A percentile compares a stretch with the other conserved stretches of the same genome.
Evolutionary conservation across 371 early-diverging fungal species (phyloP).

Genomic region (Gilbertella persicaria): DNA sequence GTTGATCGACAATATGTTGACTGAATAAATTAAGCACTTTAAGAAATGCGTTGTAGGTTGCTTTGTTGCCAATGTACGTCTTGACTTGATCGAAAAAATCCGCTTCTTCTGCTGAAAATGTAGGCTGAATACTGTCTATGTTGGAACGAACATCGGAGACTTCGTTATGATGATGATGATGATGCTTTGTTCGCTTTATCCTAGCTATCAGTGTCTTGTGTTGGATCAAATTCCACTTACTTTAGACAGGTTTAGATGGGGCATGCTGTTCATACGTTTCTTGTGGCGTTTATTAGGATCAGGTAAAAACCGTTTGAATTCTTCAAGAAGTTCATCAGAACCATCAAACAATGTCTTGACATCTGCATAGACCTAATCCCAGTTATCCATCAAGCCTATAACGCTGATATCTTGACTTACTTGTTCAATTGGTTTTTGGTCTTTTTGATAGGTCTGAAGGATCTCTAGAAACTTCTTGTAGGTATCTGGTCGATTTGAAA

Average conservation of each 20-base stretch:
- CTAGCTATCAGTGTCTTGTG: no score
- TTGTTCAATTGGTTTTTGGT: conserved; percentile 87
- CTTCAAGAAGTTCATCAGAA: conserved; percentile 85
- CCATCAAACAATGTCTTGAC: conserved; percentile 80
- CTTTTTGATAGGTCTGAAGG: conserved; percentile 92
- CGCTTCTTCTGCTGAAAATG: conserved; percentile 70
- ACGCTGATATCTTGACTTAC: no score
- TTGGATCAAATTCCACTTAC: no score
- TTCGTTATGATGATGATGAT: background rate
- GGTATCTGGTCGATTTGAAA: conserved; percentile 82
- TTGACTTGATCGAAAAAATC: conserved; percentile 91
- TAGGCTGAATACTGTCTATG: conserved; percentile 22
- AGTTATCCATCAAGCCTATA: no score
- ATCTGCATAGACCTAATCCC: conserved; percentile 89
- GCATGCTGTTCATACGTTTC: conserved; percentile 6
- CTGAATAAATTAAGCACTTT: conserved; percentile 96
- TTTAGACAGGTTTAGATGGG: conserved; percentile 10
- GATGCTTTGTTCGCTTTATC: conserved; percentile 14
- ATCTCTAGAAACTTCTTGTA: conserved; percentile 95
- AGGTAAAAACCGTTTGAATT: conserved; percentile 95
- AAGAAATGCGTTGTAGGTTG: conserved; percentile 94
- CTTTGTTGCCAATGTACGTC: conserved; percentile 78
- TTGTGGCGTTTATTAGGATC: conserved; percentile 37
- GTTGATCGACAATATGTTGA: conserved; percentile 89
- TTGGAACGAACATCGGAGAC: conserved; percentile 14